A percentile compares a stretch with the other conserved stretches of the same genome.
phyloP scores from a whole-genome alignment of 177 flowering plant genomes.

The Telopea speciosissima region DNA sequence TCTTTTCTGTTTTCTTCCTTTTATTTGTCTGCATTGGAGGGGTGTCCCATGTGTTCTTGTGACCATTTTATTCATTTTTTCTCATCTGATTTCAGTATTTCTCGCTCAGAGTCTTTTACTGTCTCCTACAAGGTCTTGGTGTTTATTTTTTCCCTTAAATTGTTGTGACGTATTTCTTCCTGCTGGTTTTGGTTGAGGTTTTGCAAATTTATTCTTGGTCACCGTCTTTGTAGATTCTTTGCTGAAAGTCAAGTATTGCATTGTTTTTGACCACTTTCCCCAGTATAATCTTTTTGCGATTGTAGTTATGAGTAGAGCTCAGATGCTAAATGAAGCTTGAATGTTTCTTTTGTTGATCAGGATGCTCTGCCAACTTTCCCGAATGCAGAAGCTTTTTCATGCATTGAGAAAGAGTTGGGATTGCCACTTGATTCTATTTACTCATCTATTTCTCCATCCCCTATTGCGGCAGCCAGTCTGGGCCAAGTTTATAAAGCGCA shows the following conservation, averaged over 20 bases:
- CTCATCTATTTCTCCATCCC: constrained; percentile 74
- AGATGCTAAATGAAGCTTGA: constrained; percentile 4
- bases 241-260: neutral
- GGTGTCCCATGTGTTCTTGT: neutral
- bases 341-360: constrained; percentile 32
- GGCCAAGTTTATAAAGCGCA: constrained; percentile 97
- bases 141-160: too few species aligned
- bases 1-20: too few species aligned
- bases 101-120: too few species aligned
- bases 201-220: neutral
- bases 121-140: too few species aligned
- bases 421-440: constrained; percentile 66
- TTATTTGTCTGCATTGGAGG: neutral
- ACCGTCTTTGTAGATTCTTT: neutral
- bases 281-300: neutral
- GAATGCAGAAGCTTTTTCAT: constrained; percentile 74
- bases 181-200: neutral
- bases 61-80: neutral
- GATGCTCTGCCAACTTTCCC: constrained; percentile 98
- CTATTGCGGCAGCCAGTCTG: constrained; percentile 96
- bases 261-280: too few species aligned
- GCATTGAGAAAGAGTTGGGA: constrained; percentile 83
- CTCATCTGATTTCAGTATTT: too few species aligned
- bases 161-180: too few species aligned
- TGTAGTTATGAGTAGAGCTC: neutral